Evolutionary conservation across 495 filamentous ascomycete genomes (phyloP).

Genomic region (Parmelia sp.): DNA sequence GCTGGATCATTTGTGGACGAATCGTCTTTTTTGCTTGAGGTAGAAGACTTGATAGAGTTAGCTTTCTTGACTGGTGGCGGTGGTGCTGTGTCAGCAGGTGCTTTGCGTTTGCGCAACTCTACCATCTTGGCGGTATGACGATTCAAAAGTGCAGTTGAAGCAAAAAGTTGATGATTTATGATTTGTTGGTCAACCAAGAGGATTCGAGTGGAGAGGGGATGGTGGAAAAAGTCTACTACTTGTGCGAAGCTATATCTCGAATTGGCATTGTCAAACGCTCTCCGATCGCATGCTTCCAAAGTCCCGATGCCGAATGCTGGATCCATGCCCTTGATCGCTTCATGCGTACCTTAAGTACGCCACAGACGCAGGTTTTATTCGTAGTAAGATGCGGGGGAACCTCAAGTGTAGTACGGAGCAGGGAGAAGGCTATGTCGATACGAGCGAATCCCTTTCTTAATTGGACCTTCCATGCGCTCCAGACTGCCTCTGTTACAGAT

Average conservation of each 20-base stretch:
- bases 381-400: background rate
- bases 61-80: conserved; percentile 52
- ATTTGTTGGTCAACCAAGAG: background rate
- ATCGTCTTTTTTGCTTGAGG: conserved; percentile 34
- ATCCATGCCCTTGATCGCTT: conserved; percentile 4
- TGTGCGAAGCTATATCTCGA: background rate
- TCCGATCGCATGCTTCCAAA: background rate
- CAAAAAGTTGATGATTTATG: background rate
- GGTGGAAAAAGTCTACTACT: background rate
- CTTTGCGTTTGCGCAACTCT: conserved; percentile 73
- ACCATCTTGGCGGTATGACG: conserved; percentile 34
- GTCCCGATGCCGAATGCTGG: background rate
- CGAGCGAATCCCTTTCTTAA: too few species aligned
- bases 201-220: background rate
- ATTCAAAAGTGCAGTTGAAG: background rate
- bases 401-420: background rate
- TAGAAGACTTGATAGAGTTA: conserved; percentile 43
- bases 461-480: too few species aligned
- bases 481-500: too few species aligned
- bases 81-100: conserved; percentile 37
- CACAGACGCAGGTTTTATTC: conserved; percentile 4
- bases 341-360: background rate
- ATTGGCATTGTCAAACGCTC: background rate
- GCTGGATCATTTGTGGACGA: conserved; percentile 29
- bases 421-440: background rate